These are phyloP conservation scores for Brassica rapa DNA, from an alignment of 345 rosid species.

Conservation along the genomic window DNA sequence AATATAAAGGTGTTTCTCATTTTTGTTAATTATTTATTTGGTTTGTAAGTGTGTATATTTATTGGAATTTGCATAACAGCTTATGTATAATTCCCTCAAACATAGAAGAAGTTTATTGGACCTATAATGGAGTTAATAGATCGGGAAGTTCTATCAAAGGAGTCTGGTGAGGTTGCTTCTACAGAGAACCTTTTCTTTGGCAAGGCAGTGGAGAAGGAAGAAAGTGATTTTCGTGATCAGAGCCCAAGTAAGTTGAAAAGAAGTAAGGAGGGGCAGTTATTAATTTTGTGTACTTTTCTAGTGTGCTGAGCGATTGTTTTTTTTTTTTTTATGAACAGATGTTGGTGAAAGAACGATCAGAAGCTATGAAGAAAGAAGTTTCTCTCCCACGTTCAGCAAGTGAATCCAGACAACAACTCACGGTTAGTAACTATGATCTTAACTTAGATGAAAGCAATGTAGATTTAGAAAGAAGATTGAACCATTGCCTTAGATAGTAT, in stretches of 20 bases:
- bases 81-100: conserved; percentile 71
- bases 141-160: conserved; percentile 77
- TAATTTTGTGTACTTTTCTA: background rate
- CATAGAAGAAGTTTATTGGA: conserved; percentile 73
- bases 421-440: too few relatives aligned
- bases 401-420: too few relatives aligned
- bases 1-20: conserved; percentile 49
- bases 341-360: background rate
- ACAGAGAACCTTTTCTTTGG: conserved; percentile 55
- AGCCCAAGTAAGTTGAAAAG: conserved; percentile 37
- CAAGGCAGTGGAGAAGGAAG: conserved; percentile 47
- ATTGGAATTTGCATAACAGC: conserved; percentile 49
- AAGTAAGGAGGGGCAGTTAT: conserved; percentile 34
- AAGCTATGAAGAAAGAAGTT: background rate
- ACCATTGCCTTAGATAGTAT: background rate
- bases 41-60: background rate
- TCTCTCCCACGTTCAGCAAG: background rate
- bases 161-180: conserved; percentile 41
- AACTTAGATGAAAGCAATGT: background rate
- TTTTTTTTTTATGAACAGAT: conserved; percentile 38
- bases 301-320: conserved; percentile 5
- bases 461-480: background rate
- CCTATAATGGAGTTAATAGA: conserved; percentile 73
- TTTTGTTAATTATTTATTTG: background rate
- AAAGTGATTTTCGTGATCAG: conserved; percentile 28